Base-by-base conservation (phyloP, 306 rosid species). In the Begonia masoniana region DNA sequence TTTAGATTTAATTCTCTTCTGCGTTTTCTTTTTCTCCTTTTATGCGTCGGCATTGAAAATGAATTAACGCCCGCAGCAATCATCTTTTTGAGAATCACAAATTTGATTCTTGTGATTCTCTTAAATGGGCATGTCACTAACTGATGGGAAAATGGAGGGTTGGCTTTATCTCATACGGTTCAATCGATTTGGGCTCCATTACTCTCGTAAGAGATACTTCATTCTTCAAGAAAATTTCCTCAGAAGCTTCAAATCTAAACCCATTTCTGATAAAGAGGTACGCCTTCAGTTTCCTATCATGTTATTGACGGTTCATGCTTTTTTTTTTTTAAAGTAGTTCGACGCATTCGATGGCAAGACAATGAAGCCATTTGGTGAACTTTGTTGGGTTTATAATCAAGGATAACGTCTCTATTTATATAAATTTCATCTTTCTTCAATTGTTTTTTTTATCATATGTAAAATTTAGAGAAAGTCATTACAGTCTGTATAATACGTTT, bases 141-240 rank as follows among this genome's bases (percentile, higher is more conserved):
- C 24, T 42, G 80, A 77, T 53, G 76, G 65, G 5, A 58, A 58
- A 63, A 84, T 84, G 97, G 97, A 88, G 55, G 97, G 97, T 12
- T 84, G 95, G 95, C 83, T 88, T 45, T 80, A 74, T 69, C 78
- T 79, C 49, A 47, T 88, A 45, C 78, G 86, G 19, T 57, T 74
- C 52, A 82, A 63, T 43, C 78, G 92, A 10, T 67, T 82, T 61
- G 86, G 88, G 17, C 66, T 82, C 67, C 78, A 71, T 45, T 74
- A 58, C 65, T 70, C 81, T 5, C 80, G 87, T 53, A 79, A 77
- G 61, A 74, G 88, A 52, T 88, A 64, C 75, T 82, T 84, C 57
- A 60, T 78, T 67, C 86, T 84, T 49, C 67, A 77, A 55, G 86
- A 66, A 4, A 70, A 82, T 70, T 65, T 70, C 51, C 95, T 84